A percentile compares a stretch with the other conserved stretches of the same genome.
These are phyloP conservation scores for Aspergillus heteromorphus DNA, from an alignment of 495 filamentous ascomycete species.

Conservation along the genomic window DNA sequence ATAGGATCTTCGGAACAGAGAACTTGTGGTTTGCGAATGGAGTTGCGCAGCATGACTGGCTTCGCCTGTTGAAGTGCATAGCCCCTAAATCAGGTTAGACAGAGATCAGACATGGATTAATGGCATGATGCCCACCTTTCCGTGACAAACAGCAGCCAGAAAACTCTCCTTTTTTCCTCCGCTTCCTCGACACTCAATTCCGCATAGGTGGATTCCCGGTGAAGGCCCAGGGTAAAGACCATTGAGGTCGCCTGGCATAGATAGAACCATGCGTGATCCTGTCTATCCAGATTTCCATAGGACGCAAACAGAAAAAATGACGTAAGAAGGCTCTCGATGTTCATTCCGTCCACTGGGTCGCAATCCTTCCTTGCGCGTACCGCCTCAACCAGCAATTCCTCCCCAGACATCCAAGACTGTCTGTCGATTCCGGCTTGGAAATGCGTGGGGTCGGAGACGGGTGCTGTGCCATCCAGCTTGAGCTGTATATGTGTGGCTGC, in stretches of 20 bases:
- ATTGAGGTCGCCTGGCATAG: conserved; percentile 57
- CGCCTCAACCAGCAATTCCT: conserved; percentile 65
- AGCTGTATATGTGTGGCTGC: conserved; percentile 85
- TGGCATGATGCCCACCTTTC: conserved; percentile 38
- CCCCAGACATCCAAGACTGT: conserved; percentile 33
- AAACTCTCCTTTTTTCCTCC: conserved; percentile 51
- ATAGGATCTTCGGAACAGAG: conserved; percentile 44
- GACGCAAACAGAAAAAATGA: conserved; percentile 78
- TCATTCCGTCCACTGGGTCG: conserved; percentile 59
- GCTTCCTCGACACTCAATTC: conserved; percentile 41
- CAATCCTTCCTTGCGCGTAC: conserved; percentile 68
- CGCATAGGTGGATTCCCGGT: conserved; percentile 51
- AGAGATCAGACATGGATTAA: conserved; percentile 16
- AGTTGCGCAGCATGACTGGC: conserved; percentile 48
- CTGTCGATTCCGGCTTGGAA: conserved; percentile 49
- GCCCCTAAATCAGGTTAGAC: conserved; percentile 24
- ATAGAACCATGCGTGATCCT: conserved; percentile 56
- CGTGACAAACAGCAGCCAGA: conserved; percentile 61
- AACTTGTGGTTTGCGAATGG: conserved; percentile 43
- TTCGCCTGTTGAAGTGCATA: conserved; percentile 50
- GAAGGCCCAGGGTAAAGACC: conserved; percentile 53
- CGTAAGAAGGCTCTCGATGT: conserved; percentile 63
- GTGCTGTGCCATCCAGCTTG: conserved; percentile 47
- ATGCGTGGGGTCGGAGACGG: conserved; percentile 48
- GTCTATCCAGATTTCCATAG: conserved; percentile 59